Evolutionary conservation across 202 grass and related monocot species (phyloP), one percentile per base, ranked within the genome.

Genomic region (Carex arenaria): DNA sequence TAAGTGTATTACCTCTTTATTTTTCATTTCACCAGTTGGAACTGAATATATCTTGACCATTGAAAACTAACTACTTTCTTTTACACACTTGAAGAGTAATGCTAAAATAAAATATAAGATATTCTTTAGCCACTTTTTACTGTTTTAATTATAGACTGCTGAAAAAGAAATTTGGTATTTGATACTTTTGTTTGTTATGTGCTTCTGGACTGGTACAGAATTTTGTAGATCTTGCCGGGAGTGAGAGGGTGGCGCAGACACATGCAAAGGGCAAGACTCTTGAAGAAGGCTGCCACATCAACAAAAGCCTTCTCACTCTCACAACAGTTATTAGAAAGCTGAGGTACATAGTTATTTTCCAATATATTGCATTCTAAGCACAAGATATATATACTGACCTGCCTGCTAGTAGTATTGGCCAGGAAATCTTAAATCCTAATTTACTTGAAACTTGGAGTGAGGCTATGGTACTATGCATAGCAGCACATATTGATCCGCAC

Each of bases 141-240:
- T 73, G 20, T 52, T 53, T 49, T 26, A 77, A 34, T 32, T 10
- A 51, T 22, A n/a, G 42, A 49, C 8, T 26, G 42, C 15, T 20
- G 20, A 31, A 38, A 86, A 28, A 56, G 68, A 76, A 57, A 36
- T 34, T 34, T 32, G 26, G 1, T 55, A 64, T 54, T 83, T 71
- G 52, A 63, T 84, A 10, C 54, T 75, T 85, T 10, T 76, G 7
- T 78, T 78, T 38, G 74, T 36, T 78, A 38, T 51, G 17, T 72
- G 68, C 43, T 51, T 78, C 74, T 78, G 53, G 74, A 12, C 54
- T 78, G 74, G 47, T 90, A 49, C 91, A 98, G 96, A 98, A 95
- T 85, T 94, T 99, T 83, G 96, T 99, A 86, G 96, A 99, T 81
- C 96, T 99, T 88, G 96, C 96, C 67, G 93, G 96, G 87, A 99